A percentile compares a stretch with the other conserved stretches of the same genome.
phyloP scores from a whole-genome alignment of 2,329 filamentous ascomycete species.

The Pleoardoris graminearum region DNA sequence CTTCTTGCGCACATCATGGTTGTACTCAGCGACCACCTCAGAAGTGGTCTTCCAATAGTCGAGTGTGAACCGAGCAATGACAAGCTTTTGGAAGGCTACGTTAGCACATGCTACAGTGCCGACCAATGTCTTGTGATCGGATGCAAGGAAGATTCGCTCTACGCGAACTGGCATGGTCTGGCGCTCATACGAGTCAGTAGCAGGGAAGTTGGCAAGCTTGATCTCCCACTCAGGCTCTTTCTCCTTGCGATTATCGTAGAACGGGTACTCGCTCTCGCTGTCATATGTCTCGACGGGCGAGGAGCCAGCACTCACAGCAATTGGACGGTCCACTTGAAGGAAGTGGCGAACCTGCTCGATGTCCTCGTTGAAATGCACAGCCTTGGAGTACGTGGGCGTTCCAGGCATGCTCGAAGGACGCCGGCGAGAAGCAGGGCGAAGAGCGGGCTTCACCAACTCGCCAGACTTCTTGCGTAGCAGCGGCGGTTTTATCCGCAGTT shows the following conservation, averaged over 20 bases:
- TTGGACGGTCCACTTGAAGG: constrained; percentile 86
- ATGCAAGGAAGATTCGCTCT: constrained; percentile 83
- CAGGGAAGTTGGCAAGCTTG: constrained; percentile 78
- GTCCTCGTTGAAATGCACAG: constrained; percentile 97
- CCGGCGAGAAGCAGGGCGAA: constrained; percentile 76
- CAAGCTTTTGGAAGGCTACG: constrained; percentile 82
- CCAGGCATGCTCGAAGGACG: constrained; percentile 96
- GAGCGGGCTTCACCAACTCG: constrained; percentile 89
- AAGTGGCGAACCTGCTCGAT: constrained; percentile 97
- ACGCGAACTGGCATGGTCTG: constrained; percentile 72
- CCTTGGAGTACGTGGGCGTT: constrained; percentile 92
- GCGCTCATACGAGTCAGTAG: constrained; percentile 62
- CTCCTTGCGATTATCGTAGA: constrained; percentile 57
- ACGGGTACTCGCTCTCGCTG: constrained; percentile 87
- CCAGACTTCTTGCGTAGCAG: constrained; percentile 99
- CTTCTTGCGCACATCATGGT: constrained; percentile 72
- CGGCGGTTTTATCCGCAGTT: constrained; percentile 69
- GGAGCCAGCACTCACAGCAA: constrained; percentile 93
- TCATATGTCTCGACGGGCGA: constrained; percentile 89
- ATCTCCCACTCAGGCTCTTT: constrained; percentile 81
- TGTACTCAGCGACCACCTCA: constrained; percentile 87
- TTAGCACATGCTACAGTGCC: constrained; percentile 86
- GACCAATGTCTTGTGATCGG: constrained; percentile 82
- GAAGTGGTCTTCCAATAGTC: constrained; percentile 99
- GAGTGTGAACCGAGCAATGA: constrained; percentile 91